Evolutionary conservation across 2,329 filamentous ascomycete species (phyloP), one percentile per base, ranked within the genome.

Genomic region (Verticillium longisporum): DNA sequence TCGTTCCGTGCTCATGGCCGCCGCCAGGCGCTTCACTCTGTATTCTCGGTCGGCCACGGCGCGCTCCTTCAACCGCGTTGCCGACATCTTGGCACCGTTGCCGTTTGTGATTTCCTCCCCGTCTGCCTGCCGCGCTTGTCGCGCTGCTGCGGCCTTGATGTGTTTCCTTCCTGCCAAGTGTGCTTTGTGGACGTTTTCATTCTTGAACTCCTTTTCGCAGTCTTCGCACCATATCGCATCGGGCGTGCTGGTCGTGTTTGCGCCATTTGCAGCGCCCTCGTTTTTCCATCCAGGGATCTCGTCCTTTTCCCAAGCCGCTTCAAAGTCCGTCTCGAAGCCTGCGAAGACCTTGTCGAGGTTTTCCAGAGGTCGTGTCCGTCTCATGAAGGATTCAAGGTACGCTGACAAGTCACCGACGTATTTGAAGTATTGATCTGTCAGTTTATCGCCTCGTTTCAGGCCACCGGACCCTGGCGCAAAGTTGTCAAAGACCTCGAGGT

Each of bases 171-270:
- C 94, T 0, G 80, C 89, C 63, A 99, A 77, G 73, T 99, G 95
- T 41, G 86, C 88, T 68, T 92, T 93, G 80, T 96, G 97, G 56
- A 97, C 92, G 64, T 97, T 97, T 66, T 95, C 87, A 69, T 97
- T 98, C 70, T 91, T 92, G 77, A 98, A 99, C 62, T 94, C 91
- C 76, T 93, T 97, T 71, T 95, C 89, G 72, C 95, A 99, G 64
- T 93, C 92, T 6, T 88, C 82, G 70, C 95, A 99, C 90, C 91
- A 98, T 15, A 92, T 83, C 0, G 89, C 91, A 59, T 92, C 88
- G 1, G 69, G 80, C 70, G 70, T 70, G 60, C 74, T 77, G 2
- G 72, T 34, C 2, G 60, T 57, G 33, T 68, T 68, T 0, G 75
- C 67, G 0, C 75, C 77, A 41, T 75, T 75, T 15, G 75, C 41